Evolutionary conservation across 1,284 basidiomycete species (phyloP), one percentile per base, ranked within the genome.

Genomic region (Meira miltonrushii): DNA sequence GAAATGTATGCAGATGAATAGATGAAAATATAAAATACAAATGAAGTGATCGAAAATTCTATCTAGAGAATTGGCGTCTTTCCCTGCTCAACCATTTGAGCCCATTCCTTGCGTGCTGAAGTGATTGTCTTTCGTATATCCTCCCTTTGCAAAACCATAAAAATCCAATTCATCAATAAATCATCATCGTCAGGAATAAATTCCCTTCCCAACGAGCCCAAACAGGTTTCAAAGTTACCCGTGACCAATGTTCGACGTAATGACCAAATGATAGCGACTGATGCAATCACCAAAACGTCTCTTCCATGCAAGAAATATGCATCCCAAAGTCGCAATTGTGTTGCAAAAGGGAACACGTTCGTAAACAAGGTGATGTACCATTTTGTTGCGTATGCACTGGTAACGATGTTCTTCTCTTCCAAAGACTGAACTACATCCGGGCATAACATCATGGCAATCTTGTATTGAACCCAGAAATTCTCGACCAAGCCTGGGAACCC

Each of bases 401-500:
- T 91, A 5, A 88, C 89, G 64, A 99, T 88, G 64, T 85, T 87
- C 80, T 87, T 85, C 6, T 64, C 54, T 15, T 65, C 64, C 79
- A 97, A 90, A 17, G 88, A 85, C 33, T 81, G 82, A 69, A 88
- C 91, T n/a, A 98, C 87, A 37, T 85, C 85, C 0, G 95, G 94
- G 85, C 96, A 87, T 80, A 89, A 84, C 65, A 83, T 81, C 78
- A 91, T 85, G 75, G 88, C 87, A 47, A 97, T 83, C 47, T 86
- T 83, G 76, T 96, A 92, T 78, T 97, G 94, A 8, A 97, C 85
- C 74, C 92, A 96, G 61, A 98, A 93, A 23, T 88, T 85, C 79
- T 96, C 92, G 38, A 96, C 83, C 52, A 99, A 83, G 0, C 95
- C 94, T 0, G 94, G 94, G 72, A 99, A 99, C 2, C 94, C 95